Conservation (phyloP, 2,329 filamentous ascomycete genomes). For the Hypomyces perniciosus region DNA sequence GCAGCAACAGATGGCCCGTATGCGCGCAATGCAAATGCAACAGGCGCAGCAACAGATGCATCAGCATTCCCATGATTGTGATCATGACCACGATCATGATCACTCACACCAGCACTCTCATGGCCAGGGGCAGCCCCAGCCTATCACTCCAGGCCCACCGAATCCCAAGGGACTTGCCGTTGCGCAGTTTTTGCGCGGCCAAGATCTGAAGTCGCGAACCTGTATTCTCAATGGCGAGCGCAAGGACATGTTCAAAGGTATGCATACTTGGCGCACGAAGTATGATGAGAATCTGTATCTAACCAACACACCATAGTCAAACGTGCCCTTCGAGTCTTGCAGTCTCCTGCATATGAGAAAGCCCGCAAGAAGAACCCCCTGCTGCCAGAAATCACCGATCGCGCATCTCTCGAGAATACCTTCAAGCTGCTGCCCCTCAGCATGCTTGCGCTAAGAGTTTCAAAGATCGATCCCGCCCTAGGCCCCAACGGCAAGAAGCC, state of each 20-base stretch:
- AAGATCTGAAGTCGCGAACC: conserved; percentile 83
- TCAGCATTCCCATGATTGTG: conserved; percentile 19
- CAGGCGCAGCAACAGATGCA: conserved; percentile 36
- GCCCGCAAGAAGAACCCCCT: conserved; percentile 83
- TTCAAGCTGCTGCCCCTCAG: conserved; percentile 95
- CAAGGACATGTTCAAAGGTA: conserved; percentile 97
- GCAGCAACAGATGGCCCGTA: conserved; percentile 47
- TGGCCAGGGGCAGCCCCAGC: conserved; percentile 50
- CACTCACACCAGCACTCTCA: conserved; percentile 30
- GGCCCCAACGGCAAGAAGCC: conserved; percentile 60
- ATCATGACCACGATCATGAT: conserved; percentile 24
- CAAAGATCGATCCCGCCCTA: conserved; percentile 65
- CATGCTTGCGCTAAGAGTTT: conserved; percentile 84
- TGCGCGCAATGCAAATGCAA: conserved; percentile 39
- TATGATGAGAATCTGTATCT: neutral
- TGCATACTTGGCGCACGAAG: conserved; percentile 5
- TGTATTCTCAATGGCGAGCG: conserved; percentile 93
- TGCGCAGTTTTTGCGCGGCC: conserved; percentile 76
- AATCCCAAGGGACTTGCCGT: conserved; percentile 85
- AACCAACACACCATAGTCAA: conserved; percentile 60
- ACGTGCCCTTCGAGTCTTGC: conserved; percentile 82
- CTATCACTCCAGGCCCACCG: conserved; percentile 71
- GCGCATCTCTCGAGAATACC: conserved; percentile 80
- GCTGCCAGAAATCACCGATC: conserved; percentile 82
- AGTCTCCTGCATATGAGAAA: conserved; percentile 86